These are phyloP conservation scores for Cladobotryum mycophilum DNA, from an alignment of 2,329 filamentous ascomycete genomes.

Conservation along the genomic window DNA sequence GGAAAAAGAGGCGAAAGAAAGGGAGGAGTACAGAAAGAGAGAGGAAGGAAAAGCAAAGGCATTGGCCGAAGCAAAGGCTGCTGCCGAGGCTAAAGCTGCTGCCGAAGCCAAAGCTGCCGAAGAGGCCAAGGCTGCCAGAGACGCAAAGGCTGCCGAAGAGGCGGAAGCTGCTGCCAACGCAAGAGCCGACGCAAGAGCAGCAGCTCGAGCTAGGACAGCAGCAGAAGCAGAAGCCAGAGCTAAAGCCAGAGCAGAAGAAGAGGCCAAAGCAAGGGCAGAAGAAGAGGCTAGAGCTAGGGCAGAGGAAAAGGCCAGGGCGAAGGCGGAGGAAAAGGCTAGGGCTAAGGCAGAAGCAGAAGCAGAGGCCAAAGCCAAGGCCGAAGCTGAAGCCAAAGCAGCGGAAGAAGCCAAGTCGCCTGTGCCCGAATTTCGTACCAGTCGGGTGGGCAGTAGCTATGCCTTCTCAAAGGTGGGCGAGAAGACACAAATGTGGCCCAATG, in stretches of 20 bases:
- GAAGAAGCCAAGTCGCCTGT: conserved; percentile 24
- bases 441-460: conserved; percentile 51
- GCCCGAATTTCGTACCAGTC: conserved; percentile 15
- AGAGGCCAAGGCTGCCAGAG: conserved; percentile 37
- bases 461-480: conserved; percentile 61
- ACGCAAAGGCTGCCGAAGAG: conserved; percentile 28
- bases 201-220: conserved; percentile 30
- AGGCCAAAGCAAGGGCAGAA: conserved; percentile 35
- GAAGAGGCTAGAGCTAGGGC: conserved; percentile 28
- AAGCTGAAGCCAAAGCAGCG: conserved; percentile 21
- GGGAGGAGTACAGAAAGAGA: conserved; percentile 37
- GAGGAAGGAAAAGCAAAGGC: conserved; percentile 26
- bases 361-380: neutral
- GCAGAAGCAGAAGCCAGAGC: conserved; percentile 33
- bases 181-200: conserved; percentile 22
- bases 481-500: conserved; percentile 64
- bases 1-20: conserved; percentile 32
- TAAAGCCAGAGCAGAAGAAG: conserved; percentile 32
- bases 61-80: conserved; percentile 17
- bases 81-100: conserved; percentile 32
- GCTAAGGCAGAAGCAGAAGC: conserved; percentile 16
- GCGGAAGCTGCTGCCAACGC: conserved; percentile 23
- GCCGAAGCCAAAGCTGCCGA: conserved; percentile 31
- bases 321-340: conserved; percentile 23
- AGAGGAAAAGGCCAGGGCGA: conserved; percentile 22